Evolutionary conservation across 345 rosid species (phyloP), one percentile per base, ranked within the genome.

Genomic region (Cardamine occulta): DNA sequence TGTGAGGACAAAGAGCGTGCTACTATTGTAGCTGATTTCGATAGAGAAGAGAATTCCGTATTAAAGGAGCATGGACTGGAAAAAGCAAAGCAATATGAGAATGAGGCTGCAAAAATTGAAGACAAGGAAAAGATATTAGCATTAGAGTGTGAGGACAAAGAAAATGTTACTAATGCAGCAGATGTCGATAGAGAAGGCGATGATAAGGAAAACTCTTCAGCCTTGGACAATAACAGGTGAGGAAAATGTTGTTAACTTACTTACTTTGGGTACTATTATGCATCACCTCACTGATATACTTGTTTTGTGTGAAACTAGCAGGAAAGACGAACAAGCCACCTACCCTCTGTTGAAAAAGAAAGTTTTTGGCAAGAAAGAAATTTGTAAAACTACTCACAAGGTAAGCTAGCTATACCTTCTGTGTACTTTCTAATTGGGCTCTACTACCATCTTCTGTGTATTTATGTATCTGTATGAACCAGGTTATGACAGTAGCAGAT

Each of bases 201-300:
- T 19, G 82, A 87, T 19, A 89, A 88, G 70, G 93, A 91, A 79
- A 89, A 89, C 70, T 72, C 74, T 68, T 68, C 83, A 52, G 81
- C 84, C 62, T 74, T 80, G 15, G 80, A 82, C 75, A 82, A 17
- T 68, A 84, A 91, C 73, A 87, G 88, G 97, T 87, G 63, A 15
- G 66, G 5, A 69, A 65, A 73, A 42, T 39, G 51, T 64, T 37
- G 17, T 44, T 13, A 68, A 32, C 4, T 26, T 39, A 48, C 29
- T 39, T 68, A 14, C 59, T 44, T 59, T 72, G 42, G n/a, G 55
- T 40, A 44, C 28, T 18, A 0, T 32, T 35, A 3, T 29, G 11
- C 51, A 51, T 12, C 10, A 49, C 5, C 63, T 79, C 12, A 61
- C 45, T 18, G 5, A 68, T 34, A 26, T 42, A 54, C 29, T 53